These are phyloP conservation scores for Plasmodium vinckei DNA, from an alignment of 169 alveolate genomes.

Conservation along the genomic window DNA sequence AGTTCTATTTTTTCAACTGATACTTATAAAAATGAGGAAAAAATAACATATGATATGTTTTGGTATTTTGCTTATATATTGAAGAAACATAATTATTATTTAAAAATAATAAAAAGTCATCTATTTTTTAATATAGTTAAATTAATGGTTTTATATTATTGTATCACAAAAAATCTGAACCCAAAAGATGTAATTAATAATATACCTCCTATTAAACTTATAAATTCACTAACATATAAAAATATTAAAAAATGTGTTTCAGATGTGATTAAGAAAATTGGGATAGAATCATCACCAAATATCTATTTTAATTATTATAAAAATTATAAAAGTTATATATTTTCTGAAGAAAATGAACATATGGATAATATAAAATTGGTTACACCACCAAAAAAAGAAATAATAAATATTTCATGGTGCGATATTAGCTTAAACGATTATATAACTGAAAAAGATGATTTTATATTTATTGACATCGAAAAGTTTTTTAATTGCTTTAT, in stretches of 20 bases:
- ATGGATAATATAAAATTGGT: neutral
- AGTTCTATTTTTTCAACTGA: neutral
- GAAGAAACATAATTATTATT: constrained; percentile 31
- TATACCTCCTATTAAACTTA: constrained; percentile 1
- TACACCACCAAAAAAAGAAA: neutral
- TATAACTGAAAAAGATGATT: constrained; percentile 51
- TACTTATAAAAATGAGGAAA: constrained; percentile 12
- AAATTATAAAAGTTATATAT: constrained; percentile 27
- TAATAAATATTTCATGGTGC: neutral
- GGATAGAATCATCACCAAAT: neutral
- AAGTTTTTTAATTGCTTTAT: constrained; percentile 31
- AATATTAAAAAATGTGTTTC: constrained; percentile 37
- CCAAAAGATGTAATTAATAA: constrained; percentile 25
- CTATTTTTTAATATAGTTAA: constrained; percentile 50
- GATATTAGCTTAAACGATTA: constrained; percentile 27
- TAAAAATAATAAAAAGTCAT: constrained; percentile 43
- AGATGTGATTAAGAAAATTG: constrained; percentile 5
- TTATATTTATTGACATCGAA: constrained; percentile 26
- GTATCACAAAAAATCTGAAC: constrained; percentile 37
- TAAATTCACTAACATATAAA: constrained; percentile 33
- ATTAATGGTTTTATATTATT: constrained; percentile 52
- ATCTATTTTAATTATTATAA: constrained; percentile 9
- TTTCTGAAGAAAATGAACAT: constrained; percentile 12
- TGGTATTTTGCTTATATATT: constrained; percentile 70
- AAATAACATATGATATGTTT: constrained; percentile 48